These are phyloP conservation scores for Articulospora tetracladia DNA, from an alignment of 495 filamentous ascomycete genomes.

Conservation along the genomic window DNA sequence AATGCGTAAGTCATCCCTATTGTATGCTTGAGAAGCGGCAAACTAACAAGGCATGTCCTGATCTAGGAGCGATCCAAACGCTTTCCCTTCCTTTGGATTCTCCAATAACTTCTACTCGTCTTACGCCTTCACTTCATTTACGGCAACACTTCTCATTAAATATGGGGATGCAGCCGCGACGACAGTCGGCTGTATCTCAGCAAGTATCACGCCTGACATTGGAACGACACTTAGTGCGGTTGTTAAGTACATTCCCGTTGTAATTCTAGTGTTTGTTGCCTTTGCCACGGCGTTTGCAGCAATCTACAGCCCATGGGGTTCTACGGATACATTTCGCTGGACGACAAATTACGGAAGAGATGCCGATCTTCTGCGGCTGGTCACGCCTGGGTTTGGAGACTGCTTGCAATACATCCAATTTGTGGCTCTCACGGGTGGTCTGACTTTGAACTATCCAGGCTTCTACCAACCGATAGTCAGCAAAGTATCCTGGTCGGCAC, in stretches of 20 bases:
- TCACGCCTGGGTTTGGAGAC: conserved; percentile 95
- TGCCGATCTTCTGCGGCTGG: conserved; percentile 82
- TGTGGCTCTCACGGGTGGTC: conserved; percentile 76
- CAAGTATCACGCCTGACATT: conserved; percentile 78
- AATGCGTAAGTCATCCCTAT: conserved; percentile 15
- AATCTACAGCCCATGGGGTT: conserved; percentile 91
- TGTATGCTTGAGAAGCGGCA: not conserved
- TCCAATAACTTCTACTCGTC: conserved; percentile 71
- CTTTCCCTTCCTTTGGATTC: conserved; percentile 68
- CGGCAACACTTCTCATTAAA: conserved; percentile 62
- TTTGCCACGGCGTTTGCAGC: conserved; percentile 77
- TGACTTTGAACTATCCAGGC: conserved; percentile 87
- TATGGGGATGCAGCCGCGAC: conserved; percentile 63
- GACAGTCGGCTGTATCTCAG: conserved; percentile 73
- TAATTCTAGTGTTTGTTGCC: conserved; percentile 75
- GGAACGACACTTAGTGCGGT: conserved; percentile 57
- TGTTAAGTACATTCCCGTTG: conserved; percentile 74
- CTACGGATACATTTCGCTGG: conserved; percentile 84
- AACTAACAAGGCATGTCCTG: not conserved
- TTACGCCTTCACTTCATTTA: conserved; percentile 81
- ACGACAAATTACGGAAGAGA: conserved; percentile 95
- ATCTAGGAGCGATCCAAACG: conserved; percentile 43
- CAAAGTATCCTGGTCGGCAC: conserved; percentile 76
- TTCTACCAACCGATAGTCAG: conserved; percentile 91
- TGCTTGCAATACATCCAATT: conserved; percentile 98